phyloP scores from a whole-genome alignment of 768 basidiomycete genomes.

The Daedalea quercina region DNA sequence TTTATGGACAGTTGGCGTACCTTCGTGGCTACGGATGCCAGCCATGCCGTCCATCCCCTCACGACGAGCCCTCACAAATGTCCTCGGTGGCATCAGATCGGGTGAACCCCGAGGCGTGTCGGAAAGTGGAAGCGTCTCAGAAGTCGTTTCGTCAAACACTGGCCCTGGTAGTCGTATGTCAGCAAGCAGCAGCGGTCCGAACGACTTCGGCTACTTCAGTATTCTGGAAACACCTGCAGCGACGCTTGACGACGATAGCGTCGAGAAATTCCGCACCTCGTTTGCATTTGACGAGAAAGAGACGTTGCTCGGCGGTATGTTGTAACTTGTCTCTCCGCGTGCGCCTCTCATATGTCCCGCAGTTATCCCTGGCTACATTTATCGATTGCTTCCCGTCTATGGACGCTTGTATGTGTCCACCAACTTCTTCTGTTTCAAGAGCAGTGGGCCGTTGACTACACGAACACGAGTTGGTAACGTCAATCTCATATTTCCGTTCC shows the following conservation, averaged over 20 bases:
- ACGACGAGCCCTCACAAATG: constrained; percentile 18
- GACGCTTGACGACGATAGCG: constrained; percentile 51
- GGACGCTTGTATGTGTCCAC: constrained; percentile 89
- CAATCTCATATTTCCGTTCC: background rate
- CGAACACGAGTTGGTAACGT: constrained; percentile 66
- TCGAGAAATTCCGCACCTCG: constrained; percentile 68
- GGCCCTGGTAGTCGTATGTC: constrained; percentile 16
- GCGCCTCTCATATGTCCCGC: constrained; percentile 7
- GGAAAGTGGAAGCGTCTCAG: constrained; percentile 38
- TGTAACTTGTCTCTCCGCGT: background rate
- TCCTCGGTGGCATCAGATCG: constrained; percentile 6
- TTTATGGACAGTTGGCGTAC: constrained; percentile 61
- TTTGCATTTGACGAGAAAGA: constrained; percentile 93
- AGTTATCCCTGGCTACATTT: constrained; percentile 92
- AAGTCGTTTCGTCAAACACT: constrained; percentile 48
- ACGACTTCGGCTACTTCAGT: constrained; percentile 67
- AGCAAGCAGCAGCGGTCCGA: constrained; percentile 30
- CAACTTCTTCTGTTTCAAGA: constrained; percentile 93
- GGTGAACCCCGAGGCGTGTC: constrained; percentile 15
- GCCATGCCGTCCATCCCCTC: constrained; percentile 16
- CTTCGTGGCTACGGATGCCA: constrained; percentile 55
- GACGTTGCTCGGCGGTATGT: constrained; percentile 78
- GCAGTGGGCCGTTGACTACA: constrained; percentile 68
- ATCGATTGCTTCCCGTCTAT: constrained; percentile 81
- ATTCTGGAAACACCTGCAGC: constrained; percentile 71